Conservation (phyloP, 257 asterid species). For the Penstemon eatonii region DNA sequence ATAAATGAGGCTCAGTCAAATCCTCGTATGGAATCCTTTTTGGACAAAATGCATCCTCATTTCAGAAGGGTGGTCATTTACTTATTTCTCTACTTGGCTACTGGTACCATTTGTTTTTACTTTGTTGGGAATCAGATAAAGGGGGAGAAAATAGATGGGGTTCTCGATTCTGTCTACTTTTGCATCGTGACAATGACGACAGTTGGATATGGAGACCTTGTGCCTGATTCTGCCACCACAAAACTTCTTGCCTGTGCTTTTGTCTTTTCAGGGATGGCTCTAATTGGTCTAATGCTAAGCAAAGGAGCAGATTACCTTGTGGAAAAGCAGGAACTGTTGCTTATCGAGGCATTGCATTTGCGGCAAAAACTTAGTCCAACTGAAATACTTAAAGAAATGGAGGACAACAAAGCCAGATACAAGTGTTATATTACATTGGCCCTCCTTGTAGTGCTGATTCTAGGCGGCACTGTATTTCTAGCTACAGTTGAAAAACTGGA, state of each 20-base stretch:
- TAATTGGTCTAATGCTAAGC: conserved; percentile 61
- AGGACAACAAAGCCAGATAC: conserved; percentile 53
- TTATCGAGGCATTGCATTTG: conserved; percentile 64
- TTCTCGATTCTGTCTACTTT: conserved; percentile 85
- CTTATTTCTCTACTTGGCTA: conserved; percentile 54
- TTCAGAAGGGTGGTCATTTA: conserved; percentile 42
- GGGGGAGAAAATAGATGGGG: conserved; percentile 58
- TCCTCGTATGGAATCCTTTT: conserved; percentile 37
- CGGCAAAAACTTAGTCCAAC: conserved; percentile 36
- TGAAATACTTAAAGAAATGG: conserved; percentile 58
- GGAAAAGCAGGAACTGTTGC: conserved; percentile 72
- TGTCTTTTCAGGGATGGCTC: conserved; percentile 89
- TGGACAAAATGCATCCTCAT: conserved; percentile 53
- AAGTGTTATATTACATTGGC: conserved; percentile 46
- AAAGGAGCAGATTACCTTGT: conserved; percentile 84
- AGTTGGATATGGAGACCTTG: conserved; percentile 93
- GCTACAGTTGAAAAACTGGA: conserved; percentile 57
- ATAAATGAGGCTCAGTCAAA: conserved; percentile 23
- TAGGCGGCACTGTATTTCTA: conserved; percentile 59
- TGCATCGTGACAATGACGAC: conserved; percentile 97
- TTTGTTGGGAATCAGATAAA: conserved; percentile 51
- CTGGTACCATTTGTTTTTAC: conserved; percentile 71
- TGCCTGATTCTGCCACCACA: conserved; percentile 56
- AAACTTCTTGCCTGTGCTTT: conserved; percentile 83
- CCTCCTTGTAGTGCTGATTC: conserved; percentile 47